A percentile compares a stretch with the other conserved stretches of the same genome.
These are phyloP conservation scores for Falciphora oryzae DNA, from an alignment of 2,329 filamentous ascomycete genomes.

Conservation along the genomic window DNA sequence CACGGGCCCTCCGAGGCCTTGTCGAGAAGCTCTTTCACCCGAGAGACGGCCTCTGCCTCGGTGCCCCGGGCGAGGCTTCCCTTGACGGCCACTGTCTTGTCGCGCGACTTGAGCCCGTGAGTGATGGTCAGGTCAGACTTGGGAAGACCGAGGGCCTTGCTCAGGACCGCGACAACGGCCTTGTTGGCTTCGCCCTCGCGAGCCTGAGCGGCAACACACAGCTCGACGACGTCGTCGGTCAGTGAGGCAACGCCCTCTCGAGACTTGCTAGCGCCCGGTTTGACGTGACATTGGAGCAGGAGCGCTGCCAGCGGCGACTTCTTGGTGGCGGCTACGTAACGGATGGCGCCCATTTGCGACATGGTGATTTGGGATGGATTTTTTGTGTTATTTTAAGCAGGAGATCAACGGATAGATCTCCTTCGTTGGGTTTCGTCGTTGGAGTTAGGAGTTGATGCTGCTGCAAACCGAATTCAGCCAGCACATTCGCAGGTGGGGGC, in stretches of 20 bases:
- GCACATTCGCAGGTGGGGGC: no score
- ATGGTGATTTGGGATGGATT: background rate
- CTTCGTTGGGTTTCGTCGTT: no score
- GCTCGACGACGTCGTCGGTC: constrained; percentile 50
- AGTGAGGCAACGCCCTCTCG: constrained; percentile 56
- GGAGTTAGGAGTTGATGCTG: no score
- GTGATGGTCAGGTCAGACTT: constrained; percentile 59
- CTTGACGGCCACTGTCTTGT: constrained; percentile 51
- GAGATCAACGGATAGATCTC: background rate
- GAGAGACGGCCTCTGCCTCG: constrained; percentile 11
- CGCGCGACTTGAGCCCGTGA: constrained; percentile 56
- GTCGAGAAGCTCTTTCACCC: constrained; percentile 10
- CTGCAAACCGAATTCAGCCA: no score
- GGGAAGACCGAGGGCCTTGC: constrained; percentile 52
- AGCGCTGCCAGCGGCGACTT: constrained; percentile 41
- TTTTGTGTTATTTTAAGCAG: background rate
- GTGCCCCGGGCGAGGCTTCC: constrained; percentile 19
- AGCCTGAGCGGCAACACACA: constrained; percentile 61
- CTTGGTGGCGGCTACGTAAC: constrained; percentile 42
- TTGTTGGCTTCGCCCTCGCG: constrained; percentile 64
- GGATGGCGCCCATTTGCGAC: constrained; percentile 30
- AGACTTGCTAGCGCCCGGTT: constrained; percentile 56
- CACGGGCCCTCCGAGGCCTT: constrained; percentile 5
- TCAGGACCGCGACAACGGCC: constrained; percentile 57
- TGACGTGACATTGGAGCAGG: constrained; percentile 60